Base-by-base conservation (phyloP, 331 rosid species). In the Cydonia oblonga region DNA sequence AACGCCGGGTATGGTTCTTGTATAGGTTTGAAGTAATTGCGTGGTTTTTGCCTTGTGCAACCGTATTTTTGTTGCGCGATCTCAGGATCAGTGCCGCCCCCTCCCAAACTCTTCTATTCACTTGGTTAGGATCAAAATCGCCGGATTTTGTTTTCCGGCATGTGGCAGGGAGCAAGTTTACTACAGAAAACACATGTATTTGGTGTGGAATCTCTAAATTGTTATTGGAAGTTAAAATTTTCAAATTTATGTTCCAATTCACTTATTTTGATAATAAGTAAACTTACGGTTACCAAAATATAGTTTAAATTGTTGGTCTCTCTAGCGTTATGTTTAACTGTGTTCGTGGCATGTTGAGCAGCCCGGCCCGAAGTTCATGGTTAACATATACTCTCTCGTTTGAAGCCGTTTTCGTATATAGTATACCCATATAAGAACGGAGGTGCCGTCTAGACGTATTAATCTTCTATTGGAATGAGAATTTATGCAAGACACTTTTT, bases 1-100 rank as follows among this genome's bases (percentile, higher is more conserved):
- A 69, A 79, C 40, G 70, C 79, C 5, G 44, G 66, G 70, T 53
- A 40, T 38, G 82, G 72, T 80, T 88, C 83, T 69, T 87, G 90
- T 89, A 89, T 73, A 89, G 88, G 75, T 72, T 78, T 13, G 1
- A 28, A 64, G 65, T 22, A 22, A 23, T 60, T 49, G 70, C 25
- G 42, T 64, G 12, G 80, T 67, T 69, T 66, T 75, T 2, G 9
- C 4, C 54, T 49, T 49, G 20, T 49, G 54, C 54, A 16, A 49
- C 54, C 54, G 54, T 49, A 5, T 49, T 49, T 49, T 49, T 49
- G 54, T 49, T 5, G 19, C 20, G 54, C 54, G 20, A 49, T 49
- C n/a, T 49, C 54, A 49, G 20, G 1, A 2, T 49, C 54, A 16
- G 20, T 38, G 2, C 42, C 42, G 13, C 4, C 13, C 42, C 13